Percentiles rank a stretch among this genome's conserved stretches.
These are phyloP conservation scores for Gynochthodes officinalis DNA, from an alignment of 257 asterid genomes.

Conservation along the genomic window DNA sequence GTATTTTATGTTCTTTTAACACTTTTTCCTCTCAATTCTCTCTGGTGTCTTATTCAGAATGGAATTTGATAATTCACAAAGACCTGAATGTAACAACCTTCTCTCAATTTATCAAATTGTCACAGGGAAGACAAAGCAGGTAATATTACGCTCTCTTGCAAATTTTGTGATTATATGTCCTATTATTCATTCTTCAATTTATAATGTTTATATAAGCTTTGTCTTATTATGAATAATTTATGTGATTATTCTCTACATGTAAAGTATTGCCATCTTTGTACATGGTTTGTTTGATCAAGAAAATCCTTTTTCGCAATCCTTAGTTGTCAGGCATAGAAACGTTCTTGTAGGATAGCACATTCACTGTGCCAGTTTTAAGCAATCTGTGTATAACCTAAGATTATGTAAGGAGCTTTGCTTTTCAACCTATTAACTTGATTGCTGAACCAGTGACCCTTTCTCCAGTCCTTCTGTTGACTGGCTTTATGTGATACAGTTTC, in stretches of 20 bases:
- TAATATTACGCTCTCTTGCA: conserved; percentile 13
- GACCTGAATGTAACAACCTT: conserved; percentile 96
- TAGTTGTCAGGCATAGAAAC: not conserved
- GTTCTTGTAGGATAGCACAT: too few relatives aligned
- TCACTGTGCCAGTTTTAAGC: not conserved
- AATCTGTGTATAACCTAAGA: not conserved
- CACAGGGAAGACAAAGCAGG: conserved; percentile 90
- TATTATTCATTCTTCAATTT: not conserved
- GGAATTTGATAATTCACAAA: conserved; percentile 85
- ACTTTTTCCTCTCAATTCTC: conserved; percentile 7
- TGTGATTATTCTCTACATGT: not conserved
- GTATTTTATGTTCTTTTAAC: conserved; percentile 13
- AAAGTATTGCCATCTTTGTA: not conserved
- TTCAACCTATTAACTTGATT: not conserved
- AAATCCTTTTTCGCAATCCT: not conserved
- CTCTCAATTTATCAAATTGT: conserved; percentile 86
- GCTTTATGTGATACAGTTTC: not conserved
- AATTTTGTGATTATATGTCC: not conserved
- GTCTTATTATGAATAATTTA: too few relatives aligned
- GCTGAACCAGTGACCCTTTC: too few relatives aligned
- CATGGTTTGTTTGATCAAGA: not conserved
- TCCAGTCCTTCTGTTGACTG: not conserved
- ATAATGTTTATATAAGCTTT: not conserved
- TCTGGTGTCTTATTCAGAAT: conserved; percentile 45
- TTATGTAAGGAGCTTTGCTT: not conserved